A percentile compares a stretch with the other conserved stretches of the same genome.
phyloP scores from a whole-genome alignment of 2,329 filamentous ascomycete genomes.

The Cercospora beticola region DNA sequence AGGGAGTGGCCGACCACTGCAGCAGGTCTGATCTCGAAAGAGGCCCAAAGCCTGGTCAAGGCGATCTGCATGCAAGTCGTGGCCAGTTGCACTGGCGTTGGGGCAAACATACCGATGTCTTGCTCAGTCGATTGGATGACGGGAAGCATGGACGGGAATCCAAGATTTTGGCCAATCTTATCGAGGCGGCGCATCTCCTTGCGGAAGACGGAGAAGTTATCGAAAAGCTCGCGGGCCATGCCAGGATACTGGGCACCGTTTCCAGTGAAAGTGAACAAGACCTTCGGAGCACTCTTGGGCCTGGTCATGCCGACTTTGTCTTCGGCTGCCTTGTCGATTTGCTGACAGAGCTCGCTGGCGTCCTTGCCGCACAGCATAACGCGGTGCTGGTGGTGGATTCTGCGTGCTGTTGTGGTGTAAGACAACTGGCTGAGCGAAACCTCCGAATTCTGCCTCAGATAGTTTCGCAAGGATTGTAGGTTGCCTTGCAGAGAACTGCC shows the following conservation, averaged over 20 bases:
- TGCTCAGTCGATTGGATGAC: constrained; percentile 11
- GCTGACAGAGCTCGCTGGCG: constrained; percentile 24
- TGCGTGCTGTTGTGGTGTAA: constrained; percentile 30
- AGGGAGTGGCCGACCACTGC: constrained; percentile 28
- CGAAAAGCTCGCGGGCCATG: constrained; percentile 24
- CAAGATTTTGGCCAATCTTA: not conserved
- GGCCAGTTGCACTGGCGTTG: not conserved
- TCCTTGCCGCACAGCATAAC: constrained; percentile 20
- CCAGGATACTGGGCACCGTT: constrained; percentile 37
- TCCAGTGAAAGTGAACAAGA: constrained; percentile 43
- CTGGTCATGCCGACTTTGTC: not conserved
- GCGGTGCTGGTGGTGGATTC: constrained; percentile 46
- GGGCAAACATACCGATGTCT: constrained; percentile 22
- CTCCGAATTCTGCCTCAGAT: constrained; percentile 1
- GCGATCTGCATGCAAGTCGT: constrained; percentile 15
- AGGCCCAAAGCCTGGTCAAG: constrained; percentile 4
- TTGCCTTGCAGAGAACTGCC: constrained; percentile 20
- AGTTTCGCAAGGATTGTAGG: constrained; percentile 4
- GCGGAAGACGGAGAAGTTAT: not conserved
- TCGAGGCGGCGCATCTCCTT: not conserved
- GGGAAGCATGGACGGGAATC: not conserved
- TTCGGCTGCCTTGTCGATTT: constrained; percentile 16
- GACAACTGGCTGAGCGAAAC: constrained; percentile 17
- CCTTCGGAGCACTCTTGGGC: constrained; percentile 26
- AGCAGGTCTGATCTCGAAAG: not conserved